These are phyloP conservation scores for Trichophyton mentagrophytes DNA, from an alignment of 2,329 filamentous ascomycete species.

Conservation along the genomic window DNA sequence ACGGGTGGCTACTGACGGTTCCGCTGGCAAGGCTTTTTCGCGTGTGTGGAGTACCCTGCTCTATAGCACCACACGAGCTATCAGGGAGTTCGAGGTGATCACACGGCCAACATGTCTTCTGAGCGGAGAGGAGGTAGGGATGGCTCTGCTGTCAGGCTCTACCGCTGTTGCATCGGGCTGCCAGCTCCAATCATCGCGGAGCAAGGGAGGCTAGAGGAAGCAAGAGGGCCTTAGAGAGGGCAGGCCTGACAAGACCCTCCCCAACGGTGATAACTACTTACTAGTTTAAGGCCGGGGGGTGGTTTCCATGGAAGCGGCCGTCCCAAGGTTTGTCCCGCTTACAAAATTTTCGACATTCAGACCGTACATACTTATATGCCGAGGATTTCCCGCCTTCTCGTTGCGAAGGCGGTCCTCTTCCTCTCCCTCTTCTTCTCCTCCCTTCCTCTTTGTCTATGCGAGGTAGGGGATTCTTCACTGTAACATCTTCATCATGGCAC, in stretches of 20 bases:
- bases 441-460: no score
- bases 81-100: neutral
- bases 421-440: neutral
- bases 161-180: neutral
- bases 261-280: neutral
- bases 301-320: neutral
- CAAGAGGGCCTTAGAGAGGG: neutral
- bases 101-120: neutral
- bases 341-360: neutral
- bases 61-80: neutral
- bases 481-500: constrained; percentile 9
- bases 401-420: neutral
- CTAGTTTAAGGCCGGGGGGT: no score
- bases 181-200: neutral
- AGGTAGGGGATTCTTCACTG: neutral
- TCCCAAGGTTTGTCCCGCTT: neutral
- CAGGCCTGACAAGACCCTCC: neutral
- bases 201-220: neutral
- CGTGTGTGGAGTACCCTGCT: neutral
- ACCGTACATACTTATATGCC: neutral
- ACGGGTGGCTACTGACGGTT: neutral
- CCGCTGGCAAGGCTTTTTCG: neutral
- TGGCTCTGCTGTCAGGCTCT: neutral
- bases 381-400: neutral
- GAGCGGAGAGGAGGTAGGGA: neutral